phyloP scores from a whole-genome alignment of 768 basidiomycete genomes.

The Tulasnella calospora region DNA sequence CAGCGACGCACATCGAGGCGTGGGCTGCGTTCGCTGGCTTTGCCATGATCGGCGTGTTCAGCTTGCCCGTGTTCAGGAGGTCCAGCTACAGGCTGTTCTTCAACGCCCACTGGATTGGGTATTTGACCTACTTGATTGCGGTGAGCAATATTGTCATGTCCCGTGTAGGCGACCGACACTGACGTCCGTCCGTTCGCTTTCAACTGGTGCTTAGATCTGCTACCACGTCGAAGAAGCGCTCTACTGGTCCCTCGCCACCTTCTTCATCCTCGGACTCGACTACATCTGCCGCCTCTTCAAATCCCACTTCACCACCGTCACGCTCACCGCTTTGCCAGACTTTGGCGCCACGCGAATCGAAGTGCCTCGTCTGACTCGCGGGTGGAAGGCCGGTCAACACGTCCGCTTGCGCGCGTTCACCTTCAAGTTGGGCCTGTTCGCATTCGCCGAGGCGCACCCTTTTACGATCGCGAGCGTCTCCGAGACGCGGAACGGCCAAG shows the following conservation, averaged over 20 bases:
- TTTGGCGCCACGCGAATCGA: conserved; percentile 44
- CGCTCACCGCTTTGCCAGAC: conserved; percentile 55
- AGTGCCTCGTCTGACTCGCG: conserved; percentile 16
- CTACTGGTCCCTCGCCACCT: conserved; percentile 53
- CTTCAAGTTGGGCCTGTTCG: conserved; percentile 34
- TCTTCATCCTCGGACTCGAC: conserved; percentile 54
- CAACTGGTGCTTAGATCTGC: conserved; percentile 22
- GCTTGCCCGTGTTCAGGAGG: conserved; percentile 51
- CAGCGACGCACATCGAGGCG: conserved; percentile 45
- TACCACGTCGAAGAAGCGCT: conserved; percentile 50
- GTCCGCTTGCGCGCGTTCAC: conserved; percentile 57
- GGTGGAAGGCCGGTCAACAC: conserved; percentile 52
- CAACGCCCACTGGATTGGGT: conserved; percentile 53
- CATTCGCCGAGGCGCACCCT: conserved; percentile 61
- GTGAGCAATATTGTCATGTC: conserved; percentile 39
- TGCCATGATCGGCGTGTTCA: conserved; percentile 58
- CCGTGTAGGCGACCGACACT: not conserved
- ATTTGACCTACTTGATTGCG: conserved; percentile 51
- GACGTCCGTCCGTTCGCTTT: conserved; percentile 29
- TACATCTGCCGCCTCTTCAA: conserved; percentile 49
- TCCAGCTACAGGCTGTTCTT: conserved; percentile 63
- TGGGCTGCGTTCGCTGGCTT: conserved; percentile 48
- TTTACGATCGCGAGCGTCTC: conserved; percentile 74
- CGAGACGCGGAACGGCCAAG: conserved; percentile 38
- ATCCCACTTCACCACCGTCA: conserved; percentile 57